Base-by-base conservation (phyloP, 495 filamentous ascomycete genomes). In the Penicillium verhagenii region DNA sequence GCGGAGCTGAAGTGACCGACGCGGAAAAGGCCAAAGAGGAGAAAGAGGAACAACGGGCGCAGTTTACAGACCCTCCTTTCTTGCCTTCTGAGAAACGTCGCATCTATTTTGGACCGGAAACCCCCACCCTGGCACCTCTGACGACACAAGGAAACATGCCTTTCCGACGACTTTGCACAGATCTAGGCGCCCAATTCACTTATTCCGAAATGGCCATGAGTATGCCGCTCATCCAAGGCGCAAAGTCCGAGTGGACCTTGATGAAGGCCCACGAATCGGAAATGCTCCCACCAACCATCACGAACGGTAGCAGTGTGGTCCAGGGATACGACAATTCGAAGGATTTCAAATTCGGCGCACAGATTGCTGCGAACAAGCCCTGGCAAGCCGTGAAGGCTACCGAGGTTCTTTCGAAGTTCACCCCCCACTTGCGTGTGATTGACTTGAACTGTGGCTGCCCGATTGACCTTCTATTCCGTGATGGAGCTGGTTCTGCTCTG, bases 181-280 rank as follows among this genome's bases (percentile, higher is more conserved):
- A 88, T 47, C 82, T 97, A 18, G 95, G 94, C 20, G 92, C 94
- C 18, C 89, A 96, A 58, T 74, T 95, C 31, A 98, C 93, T 3
- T 97, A 96, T 75, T 97, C 94, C 0, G 94, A 98, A 66, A 98
- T 98, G 94, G 94, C 95, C 4, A 89, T 97, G 85, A 84, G 91
- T 33, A 70, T 96, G 60, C 91, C 92, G 11, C 72, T 98, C 46
- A 79, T 98, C n/a, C 91, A 97, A 69, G 94, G 94, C 9, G 79
- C 86, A 44, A 96, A 92, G 66, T 78, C 82, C 1, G 94, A 98
- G 76, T 98, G 94, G 94, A 91, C 94, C 16, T 72, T 98, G 58
- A 82, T 97, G 81, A 92, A 90, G 69, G 87, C 89, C 5, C 93
- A 97, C 64, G 84, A 89, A 57, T 85, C 83, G 8, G 94, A 98